These are phyloP conservation scores for Dioscorea dumetorum DNA, from an alignment of 106 monocot species.

Conservation along the genomic window DNA sequence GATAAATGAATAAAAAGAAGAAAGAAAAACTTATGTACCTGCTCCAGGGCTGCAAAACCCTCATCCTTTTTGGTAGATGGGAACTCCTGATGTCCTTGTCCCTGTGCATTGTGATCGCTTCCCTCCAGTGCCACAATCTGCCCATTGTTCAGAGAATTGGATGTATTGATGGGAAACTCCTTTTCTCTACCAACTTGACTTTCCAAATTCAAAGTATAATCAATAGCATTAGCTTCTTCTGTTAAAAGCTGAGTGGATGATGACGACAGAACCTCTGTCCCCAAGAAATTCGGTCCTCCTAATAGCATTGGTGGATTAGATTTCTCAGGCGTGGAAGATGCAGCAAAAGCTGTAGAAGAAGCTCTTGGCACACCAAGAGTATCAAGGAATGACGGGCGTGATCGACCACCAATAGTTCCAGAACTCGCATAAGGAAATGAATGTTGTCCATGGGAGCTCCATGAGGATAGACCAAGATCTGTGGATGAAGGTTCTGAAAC, in stretches of 20 bases:
- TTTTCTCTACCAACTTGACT: slow-evolving; percentile 14
- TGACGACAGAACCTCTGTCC: slow-evolving; percentile 16
- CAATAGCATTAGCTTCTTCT: slow-evolving; percentile 3
- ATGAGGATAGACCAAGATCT: slow-evolving; percentile 21
- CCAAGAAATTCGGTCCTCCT: slow-evolving; percentile 15
- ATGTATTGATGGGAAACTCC: slow-evolving; percentile 10
- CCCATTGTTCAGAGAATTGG: slow-evolving; percentile 16
- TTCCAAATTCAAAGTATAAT: slow-evolving; percentile 10
- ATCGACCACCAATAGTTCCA: slow-evolving; percentile 31
- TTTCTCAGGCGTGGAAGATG: slow-evolving; percentile 21
- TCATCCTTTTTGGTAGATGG: slow-evolving; percentile 49
- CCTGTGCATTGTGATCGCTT: slow-evolving; percentile 12
- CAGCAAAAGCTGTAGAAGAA: slow-evolving; percentile 27
- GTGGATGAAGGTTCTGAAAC: slow-evolving; percentile 29
- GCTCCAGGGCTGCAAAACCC: slow-evolving; percentile 85
- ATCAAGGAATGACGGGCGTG: slow-evolving; percentile 87
- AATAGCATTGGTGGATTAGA: slow-evolving; percentile 17
- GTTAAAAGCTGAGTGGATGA: slow-evolving; percentile 17
- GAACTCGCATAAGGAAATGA: slow-evolving; percentile 25
- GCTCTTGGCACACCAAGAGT: slow-evolving; percentile 53
- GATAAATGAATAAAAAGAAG: background rate
- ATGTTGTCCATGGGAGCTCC: slow-evolving; percentile 26
- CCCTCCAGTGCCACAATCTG: background rate
- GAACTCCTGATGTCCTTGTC: slow-evolving; percentile 12
- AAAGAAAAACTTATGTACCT: slow-evolving; percentile 44